Conservation (phyloP, 31 red algal species). For the Endocladia muricata region DNA sequence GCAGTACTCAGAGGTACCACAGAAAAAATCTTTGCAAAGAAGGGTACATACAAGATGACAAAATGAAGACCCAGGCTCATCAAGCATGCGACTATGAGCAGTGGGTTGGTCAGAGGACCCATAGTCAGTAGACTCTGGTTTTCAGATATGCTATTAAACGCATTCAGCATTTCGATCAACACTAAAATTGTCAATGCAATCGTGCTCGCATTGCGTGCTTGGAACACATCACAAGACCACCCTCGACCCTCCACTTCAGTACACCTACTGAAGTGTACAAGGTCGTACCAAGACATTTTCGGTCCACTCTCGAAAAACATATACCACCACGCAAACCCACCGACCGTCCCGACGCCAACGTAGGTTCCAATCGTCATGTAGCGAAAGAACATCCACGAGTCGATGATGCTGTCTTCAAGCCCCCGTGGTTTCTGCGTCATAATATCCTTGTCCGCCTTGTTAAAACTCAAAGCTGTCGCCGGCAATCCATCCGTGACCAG, state of each 20-base stretch:
- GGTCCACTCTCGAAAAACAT: slow-evolving; percentile 83
- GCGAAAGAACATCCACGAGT: slow-evolving; percentile 86
- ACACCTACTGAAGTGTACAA: slow-evolving; percentile 68
- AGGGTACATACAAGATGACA: slow-evolving; percentile 82
- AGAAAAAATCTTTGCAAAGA: slow-evolving; percentile 88
- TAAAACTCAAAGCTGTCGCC: slow-evolving; percentile 94
- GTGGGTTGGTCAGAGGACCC: slow-evolving; percentile 77
- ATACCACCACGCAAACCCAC: slow-evolving; percentile 96
- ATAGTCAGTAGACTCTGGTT: slow-evolving; percentile 81
- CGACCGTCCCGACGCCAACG: slow-evolving; percentile 91
- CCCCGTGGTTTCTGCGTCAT: slow-evolving; percentile 91
- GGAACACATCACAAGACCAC: slow-evolving; percentile 85
- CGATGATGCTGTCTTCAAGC: slow-evolving; percentile 79
- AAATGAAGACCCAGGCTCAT: slow-evolving; percentile 79
- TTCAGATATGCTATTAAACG: slow-evolving; percentile 90
- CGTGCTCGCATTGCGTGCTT: slow-evolving; percentile 77
- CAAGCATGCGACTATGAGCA: slow-evolving; percentile 78
- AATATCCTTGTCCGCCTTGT: slow-evolving; percentile 79
- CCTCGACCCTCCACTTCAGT: slow-evolving; percentile 42
- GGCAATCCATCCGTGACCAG: slow-evolving; percentile 96
- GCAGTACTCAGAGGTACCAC: slow-evolving; percentile 66
- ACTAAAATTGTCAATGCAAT: slow-evolving; percentile 85
- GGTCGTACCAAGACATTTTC: slow-evolving; percentile 81
- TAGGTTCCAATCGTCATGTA: slow-evolving; percentile 95
- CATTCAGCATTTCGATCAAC: slow-evolving; percentile 94